phyloP scores from a whole-genome alignment of 1,139 yeast genomes.

The Yamadazyma epiphylla region DNA sequence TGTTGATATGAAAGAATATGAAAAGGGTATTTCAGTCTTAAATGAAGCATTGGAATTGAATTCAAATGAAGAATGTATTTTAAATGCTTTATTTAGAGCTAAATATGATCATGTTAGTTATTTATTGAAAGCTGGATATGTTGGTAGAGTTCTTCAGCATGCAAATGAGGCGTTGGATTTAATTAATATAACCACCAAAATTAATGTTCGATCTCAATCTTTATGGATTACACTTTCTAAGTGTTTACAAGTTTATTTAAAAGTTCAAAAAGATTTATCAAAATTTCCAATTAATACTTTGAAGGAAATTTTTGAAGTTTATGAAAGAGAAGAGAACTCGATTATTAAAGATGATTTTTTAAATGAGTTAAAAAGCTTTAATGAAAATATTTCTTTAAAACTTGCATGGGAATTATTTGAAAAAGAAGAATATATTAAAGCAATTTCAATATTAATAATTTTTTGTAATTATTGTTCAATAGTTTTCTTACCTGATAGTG shows the following conservation, averaged over 20 bases:
- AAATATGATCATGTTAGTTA: constrained; percentile 51
- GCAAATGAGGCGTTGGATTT: constrained; percentile 45
- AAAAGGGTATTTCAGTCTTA: constrained; percentile 28
- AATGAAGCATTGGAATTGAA: constrained; percentile 35
- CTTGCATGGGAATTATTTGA: constrained; percentile 10
- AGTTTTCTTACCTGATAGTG: constrained; percentile 25
- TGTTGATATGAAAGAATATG: constrained; percentile 38
- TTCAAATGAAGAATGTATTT: constrained; percentile 55
- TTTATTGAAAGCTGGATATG: constrained; percentile 58
- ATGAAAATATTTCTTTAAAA: constrained; percentile 8
- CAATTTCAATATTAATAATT: constrained; percentile 23
- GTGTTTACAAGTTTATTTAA: constrained; percentile 41
- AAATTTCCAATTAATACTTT: constrained; percentile 43
- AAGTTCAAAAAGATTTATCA: constrained; percentile 40
- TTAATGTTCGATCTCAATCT: constrained; percentile 37
- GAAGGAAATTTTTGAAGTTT: constrained; percentile 24
- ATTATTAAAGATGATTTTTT: constrained; percentile 21
- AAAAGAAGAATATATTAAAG: constrained; percentile 14
- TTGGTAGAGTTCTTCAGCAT: constrained; percentile 50
- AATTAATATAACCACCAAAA: constrained; percentile 38
- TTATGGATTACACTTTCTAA: constrained; percentile 57
- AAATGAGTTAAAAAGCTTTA: constrained; percentile 11
- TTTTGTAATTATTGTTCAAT: constrained; percentile 27
- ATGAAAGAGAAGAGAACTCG: neutral
- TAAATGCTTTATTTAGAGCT: constrained; percentile 56